Evolutionary conservation across 2,329 filamentous ascomycete genomes (phyloP).

Genomic region (Trichoderma koningii): DNA sequence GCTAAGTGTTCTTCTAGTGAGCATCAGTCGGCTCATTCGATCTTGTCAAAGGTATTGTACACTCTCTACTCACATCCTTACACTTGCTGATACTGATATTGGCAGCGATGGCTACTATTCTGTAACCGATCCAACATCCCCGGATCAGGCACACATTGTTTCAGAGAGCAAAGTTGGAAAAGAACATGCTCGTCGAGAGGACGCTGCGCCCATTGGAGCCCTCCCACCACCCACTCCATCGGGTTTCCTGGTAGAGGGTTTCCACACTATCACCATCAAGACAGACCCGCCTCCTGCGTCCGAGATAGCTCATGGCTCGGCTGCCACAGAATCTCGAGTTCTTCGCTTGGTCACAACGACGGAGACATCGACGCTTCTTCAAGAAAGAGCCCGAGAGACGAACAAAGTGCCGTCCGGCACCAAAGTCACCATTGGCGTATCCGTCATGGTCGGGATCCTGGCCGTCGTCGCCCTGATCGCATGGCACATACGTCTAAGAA

Average conservation of each 20-base stretch:
- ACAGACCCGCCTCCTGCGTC: neutral
- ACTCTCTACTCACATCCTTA: neutral
- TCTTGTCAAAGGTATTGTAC: constrained; percentile 51
- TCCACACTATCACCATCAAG: constrained; percentile 4
- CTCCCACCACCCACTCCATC: neutral
- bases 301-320: neutral
- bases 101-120: constrained; percentile 35
- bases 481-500: constrained; percentile 41
- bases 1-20: constrained; percentile 42
- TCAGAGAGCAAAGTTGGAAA: neutral
- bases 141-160: neutral
- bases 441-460: constrained; percentile 44
- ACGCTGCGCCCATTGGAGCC: neutral
- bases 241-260: constrained; percentile 6
- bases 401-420: constrained; percentile 41
- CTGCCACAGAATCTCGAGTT: constrained; percentile 10
- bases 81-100: constrained; percentile 24
- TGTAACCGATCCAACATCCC: constrained; percentile 32
- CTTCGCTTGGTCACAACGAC: constrained; percentile 30
- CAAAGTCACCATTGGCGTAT: constrained; percentile 50
- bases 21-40: constrained; percentile 54
- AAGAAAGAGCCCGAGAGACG: neutral
- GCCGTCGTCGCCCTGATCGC: constrained; percentile 43
- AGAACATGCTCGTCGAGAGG: neutral
- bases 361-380: constrained; percentile 10